Percentiles rank a stretch among this genome's conserved stretches.
phyloP scores from a whole-genome alignment of 2,329 filamentous ascomycete species.

The Colletotrichum aenigma region DNA sequence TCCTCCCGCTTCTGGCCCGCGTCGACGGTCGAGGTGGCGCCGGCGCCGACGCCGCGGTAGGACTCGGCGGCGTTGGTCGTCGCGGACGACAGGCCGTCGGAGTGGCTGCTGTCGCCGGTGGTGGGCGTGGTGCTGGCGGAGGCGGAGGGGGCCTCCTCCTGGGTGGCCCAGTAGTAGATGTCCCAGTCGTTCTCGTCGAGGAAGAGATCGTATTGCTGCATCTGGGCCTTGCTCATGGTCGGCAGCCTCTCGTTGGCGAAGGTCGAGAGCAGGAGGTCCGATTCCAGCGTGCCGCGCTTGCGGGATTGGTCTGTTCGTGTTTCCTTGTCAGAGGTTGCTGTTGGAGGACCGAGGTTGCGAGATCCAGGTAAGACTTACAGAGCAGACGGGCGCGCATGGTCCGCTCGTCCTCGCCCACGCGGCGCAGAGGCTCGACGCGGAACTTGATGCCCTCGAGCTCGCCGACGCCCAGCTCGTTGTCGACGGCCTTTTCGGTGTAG shows the following conservation, averaged over 20 bases:
- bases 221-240: slow-evolving; percentile 73
- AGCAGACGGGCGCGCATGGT: slow-evolving; percentile 89
- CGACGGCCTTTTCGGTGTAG: slow-evolving; percentile 14
- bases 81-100: slow-evolving; percentile 5
- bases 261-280: slow-evolving; percentile 93
- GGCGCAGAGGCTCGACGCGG: slow-evolving; percentile 85
- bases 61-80: slow-evolving; percentile 25
- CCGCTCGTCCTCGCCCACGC: slow-evolving; percentile 79
- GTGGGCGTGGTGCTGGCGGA: slow-evolving; percentile 41
- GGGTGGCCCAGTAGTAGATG: slow-evolving; percentile 99
- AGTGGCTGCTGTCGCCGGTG: slow-evolving; percentile 25
- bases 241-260: slow-evolving; percentile 84
- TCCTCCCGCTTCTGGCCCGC: slow-evolving; percentile 29
- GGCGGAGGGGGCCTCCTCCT: slow-evolving; percentile 67
- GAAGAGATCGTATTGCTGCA: slow-evolving; percentile 87
- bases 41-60: slow-evolving; percentile 8
- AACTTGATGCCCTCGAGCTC: slow-evolving; percentile 88
- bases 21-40: slow-evolving; percentile 19
- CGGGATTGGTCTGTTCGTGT: slow-evolving; percentile 82
- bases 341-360: background rate
- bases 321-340: background rate
- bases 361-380: slow-evolving; percentile 46
- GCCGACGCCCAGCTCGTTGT: slow-evolving; percentile 74
- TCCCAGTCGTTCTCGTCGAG: slow-evolving; percentile 99
- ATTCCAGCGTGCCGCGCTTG: slow-evolving; percentile 94